phyloP scores from a whole-genome alignment of 441 rosid genomes.

The Melianthus villosus region DNA sequence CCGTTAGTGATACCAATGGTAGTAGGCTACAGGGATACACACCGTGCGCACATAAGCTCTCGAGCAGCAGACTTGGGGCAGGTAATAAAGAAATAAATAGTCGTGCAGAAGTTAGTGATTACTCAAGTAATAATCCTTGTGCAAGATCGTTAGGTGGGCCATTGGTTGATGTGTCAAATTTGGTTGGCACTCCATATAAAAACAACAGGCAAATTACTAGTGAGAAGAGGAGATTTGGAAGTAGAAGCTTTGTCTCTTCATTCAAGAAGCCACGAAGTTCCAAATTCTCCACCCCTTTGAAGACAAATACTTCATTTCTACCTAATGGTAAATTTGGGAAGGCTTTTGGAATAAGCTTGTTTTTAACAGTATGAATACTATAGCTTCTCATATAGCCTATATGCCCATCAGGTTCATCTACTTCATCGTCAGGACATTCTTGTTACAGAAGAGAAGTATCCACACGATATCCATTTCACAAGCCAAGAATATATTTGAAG shows the following conservation, averaged over 20 bases:
- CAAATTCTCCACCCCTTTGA: slow-evolving; percentile 45
- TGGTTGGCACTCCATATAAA: slow-evolving; percentile 11
- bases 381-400: slow-evolving; percentile 8
- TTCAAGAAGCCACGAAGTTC: slow-evolving; percentile 78
- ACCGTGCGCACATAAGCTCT: slow-evolving; percentile 17
- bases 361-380: slow-evolving; percentile 5
- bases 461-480: slow-evolving; percentile 39
- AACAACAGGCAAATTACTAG: slow-evolving; percentile 15
- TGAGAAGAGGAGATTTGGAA: slow-evolving; percentile 25
- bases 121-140: slow-evolving; percentile 16
- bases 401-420: slow-evolving; percentile 37
- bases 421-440: slow-evolving; percentile 24
- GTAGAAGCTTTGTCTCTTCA: slow-evolving; percentile 29
- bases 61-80: slow-evolving; percentile 11
- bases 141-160: slow-evolving; percentile 29
- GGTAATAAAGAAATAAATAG: slow-evolving; percentile 8
- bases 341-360: slow-evolving; percentile 9
- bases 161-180: slow-evolving; percentile 55
- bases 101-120: slow-evolving; percentile 16
- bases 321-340: slow-evolving; percentile 30
- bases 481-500: slow-evolving; percentile 42
- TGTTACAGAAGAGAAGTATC: slow-evolving; percentile 33
- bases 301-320: slow-evolving; percentile 20
- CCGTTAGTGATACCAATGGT: slow-evolving; percentile 19
- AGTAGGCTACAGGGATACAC: slow-evolving; percentile 13